Evolutionary conservation across 345 rosid genomes (phyloP), one percentile per base, ranked within the genome.

Genomic region (Aethionema arabicum): DNA sequence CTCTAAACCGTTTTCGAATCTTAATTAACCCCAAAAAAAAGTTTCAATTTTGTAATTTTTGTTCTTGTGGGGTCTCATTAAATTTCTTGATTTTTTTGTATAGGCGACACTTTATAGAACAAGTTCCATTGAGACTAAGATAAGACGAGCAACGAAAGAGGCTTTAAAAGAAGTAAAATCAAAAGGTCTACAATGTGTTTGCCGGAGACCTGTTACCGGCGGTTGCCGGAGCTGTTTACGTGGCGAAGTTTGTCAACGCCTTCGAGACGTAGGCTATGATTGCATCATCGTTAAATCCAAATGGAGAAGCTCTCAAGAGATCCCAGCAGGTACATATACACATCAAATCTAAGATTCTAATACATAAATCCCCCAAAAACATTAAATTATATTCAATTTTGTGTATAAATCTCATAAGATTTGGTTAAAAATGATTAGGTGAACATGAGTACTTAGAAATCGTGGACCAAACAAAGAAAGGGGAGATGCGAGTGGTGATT

Each of bases 401-500:
- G 6, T 53, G 14, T 32, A n/a, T 8, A 44, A 37, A 46, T 27
- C 13, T 2, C 37, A 35, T 33, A 32, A 38, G 4, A 12, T 51
- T 56, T 43, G 12, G 30, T 21, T 45, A 9, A 63, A 63, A 54
- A 61, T 40, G 16, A 47, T 51, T 79, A 80, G 98, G 96, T 49
- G 88, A 81, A n/a, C 89, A 92, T 48, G 80, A 70, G 14, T 91
- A 72, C 47, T 15, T 88, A 16, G 95, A 91, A 67, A 85, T 85
- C 67, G 56, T 82, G 72, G 90, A 82, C 21, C 65, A 43, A 61
- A 66, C 83, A 0, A 85, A 79, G 61, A 81, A 71, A 65, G 82
- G 83, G 14, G 81, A 80, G 64, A 61, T 80, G 31, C 77, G 88
- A 49, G 83, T 90, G 44, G 68, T 93, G 32, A 78, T 90, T 44